phyloP scores from a whole-genome alignment of 1,139 yeast genomes.

The Hyphopichia pseudoburtonii region DNA sequence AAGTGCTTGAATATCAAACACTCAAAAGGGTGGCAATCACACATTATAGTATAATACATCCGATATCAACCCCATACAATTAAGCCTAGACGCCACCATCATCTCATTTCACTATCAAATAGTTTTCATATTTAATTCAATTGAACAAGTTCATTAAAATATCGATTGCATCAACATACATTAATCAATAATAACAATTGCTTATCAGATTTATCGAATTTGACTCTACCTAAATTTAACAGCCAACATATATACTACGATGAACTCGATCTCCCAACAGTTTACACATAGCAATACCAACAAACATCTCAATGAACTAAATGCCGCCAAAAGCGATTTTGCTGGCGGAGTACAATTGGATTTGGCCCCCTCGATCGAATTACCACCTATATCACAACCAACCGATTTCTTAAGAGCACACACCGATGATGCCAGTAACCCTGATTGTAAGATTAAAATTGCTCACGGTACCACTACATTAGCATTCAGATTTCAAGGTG shows the following conservation, averaged over 20 bases:
- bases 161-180: not conserved
- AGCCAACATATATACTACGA: constrained; percentile 9
- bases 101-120: no score
- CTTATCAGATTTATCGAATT: not conserved
- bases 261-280: constrained; percentile 45
- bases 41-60: not conserved
- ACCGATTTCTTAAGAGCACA: constrained; percentile 97
- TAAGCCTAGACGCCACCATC: no score
- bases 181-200: not conserved
- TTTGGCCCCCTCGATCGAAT: constrained; percentile 63
- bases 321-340: constrained; percentile 22
- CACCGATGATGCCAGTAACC: constrained; percentile 89
- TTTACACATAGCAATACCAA: constrained; percentile 34
- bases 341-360: constrained; percentile 28
- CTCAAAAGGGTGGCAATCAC: constrained; percentile 3
- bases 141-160: not conserved
- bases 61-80: no score
- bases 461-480: constrained; percentile 99
- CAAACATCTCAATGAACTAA: constrained; percentile 29
- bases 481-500: constrained; percentile 94
- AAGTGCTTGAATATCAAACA: constrained; percentile 2
- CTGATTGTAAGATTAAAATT: constrained; percentile 91
- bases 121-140: not conserved
- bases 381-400: constrained; percentile 89
- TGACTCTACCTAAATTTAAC: not conserved